Evolutionary conservation across 305 asterid species (phyloP).

Genomic region (Nicotiana rustica): DNA sequence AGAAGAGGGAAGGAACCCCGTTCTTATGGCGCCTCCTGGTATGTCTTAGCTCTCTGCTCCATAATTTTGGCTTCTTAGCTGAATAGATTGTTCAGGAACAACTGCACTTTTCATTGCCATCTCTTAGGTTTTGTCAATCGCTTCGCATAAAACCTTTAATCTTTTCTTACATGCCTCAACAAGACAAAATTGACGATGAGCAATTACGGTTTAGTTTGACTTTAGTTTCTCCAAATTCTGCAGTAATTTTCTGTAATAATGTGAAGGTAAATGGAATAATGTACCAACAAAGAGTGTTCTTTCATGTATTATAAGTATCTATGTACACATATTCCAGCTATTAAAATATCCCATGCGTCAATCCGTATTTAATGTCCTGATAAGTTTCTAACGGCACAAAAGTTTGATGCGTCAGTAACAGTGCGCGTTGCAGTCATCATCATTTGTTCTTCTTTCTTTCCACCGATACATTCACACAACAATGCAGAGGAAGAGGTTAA

Average conservation of each 20-base stretch:
- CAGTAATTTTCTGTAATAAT: background rate
- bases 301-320: background rate
- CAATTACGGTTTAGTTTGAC: background rate
- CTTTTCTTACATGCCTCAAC: background rate
- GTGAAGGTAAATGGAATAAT: background rate
- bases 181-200: background rate
- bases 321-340: background rate
- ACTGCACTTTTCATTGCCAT: conserved; percentile 7
- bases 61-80: conserved; percentile 17
- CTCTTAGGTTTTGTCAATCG: background rate
- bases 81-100: conserved; percentile 10
- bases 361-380: background rate
- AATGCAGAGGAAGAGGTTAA: no score
- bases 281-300: background rate
- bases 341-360: background rate
- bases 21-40: conserved; percentile 93
- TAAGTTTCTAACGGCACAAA: background rate
- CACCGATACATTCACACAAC: no score
- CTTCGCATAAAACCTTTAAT: background rate
- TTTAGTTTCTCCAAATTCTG: background rate
- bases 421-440: no score
- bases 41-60: conserved; percentile 28
- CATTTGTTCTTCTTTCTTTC: no score
- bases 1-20: conserved; percentile 76
- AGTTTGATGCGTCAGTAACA: background rate